Conservation (phyloP, 1,284 basidiomycete genomes). For the Irpex rosettiformis region DNA sequence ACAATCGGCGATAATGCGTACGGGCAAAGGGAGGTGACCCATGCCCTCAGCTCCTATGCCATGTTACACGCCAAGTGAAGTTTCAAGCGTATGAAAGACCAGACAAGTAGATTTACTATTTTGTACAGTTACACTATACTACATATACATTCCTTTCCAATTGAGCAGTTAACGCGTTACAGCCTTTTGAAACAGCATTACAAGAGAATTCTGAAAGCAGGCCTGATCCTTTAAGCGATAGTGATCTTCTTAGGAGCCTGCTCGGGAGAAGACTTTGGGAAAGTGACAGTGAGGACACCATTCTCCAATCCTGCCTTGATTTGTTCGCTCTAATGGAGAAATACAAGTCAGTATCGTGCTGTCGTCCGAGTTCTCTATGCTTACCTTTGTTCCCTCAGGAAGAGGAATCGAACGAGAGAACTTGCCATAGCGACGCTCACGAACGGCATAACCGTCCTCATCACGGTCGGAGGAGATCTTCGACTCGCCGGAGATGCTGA, state of each 20-base stretch:
- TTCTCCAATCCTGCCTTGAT: constrained; percentile 42
- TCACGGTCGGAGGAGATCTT: constrained; percentile 31
- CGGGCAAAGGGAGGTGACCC: too few relatives aligned
- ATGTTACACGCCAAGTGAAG: too few relatives aligned
- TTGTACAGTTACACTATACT: background rate
- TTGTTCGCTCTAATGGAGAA: constrained; percentile 33
- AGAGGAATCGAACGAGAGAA: constrained; percentile 44
- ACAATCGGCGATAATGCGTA: too few relatives aligned
- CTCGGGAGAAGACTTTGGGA: constrained; percentile 38
- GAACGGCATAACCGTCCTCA: constrained; percentile 43
- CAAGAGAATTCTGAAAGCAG: background rate
- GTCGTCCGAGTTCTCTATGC: too few relatives aligned
- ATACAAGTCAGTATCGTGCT: constrained; percentile 6
- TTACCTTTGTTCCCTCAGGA: constrained; percentile 46
- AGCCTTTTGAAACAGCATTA: background rate
- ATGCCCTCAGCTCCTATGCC: too few relatives aligned
- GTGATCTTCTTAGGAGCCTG: constrained; percentile 34
- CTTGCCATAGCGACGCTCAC: constrained; percentile 46
- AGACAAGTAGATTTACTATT: background rate
- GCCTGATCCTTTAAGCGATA: constrained; percentile 21
- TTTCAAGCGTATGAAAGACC: background rate
- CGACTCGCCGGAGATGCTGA: constrained; percentile 44
- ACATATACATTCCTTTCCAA: background rate
- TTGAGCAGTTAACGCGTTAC: background rate
- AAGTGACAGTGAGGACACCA: constrained; percentile 40